phyloP scores from a whole-genome alignment of 441 rosid species.

The Mallotus repandus region DNA sequence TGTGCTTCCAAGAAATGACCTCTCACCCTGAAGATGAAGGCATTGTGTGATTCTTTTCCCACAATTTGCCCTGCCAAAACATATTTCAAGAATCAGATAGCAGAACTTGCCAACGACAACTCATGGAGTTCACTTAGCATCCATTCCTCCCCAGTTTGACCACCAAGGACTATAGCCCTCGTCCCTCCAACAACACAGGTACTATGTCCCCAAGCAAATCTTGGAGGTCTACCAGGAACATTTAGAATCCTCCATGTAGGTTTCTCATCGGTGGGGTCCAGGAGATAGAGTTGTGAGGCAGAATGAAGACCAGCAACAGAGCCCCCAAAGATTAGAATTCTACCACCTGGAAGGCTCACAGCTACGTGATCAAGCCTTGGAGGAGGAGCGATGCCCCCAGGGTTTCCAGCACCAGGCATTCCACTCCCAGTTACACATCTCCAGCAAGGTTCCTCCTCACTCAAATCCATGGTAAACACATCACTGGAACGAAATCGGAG shows the following conservation, averaged over 20 bases:
- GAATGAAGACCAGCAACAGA: conserved; percentile 95
- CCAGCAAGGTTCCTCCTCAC: conserved; percentile 90
- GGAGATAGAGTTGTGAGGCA: conserved; percentile 83
- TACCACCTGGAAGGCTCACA: conserved; percentile 81
- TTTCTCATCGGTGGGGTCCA: conserved; percentile 89
- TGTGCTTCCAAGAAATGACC: conserved; percentile 18
- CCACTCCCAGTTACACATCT: conserved; percentile 73
- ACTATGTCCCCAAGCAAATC: conserved; percentile 98
- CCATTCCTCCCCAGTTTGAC: conserved; percentile 98
- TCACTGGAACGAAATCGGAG: conserved; percentile 90
- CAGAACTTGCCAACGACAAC: conserved; percentile 62
- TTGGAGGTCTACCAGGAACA: conserved; percentile 81
- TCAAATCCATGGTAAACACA: conserved; percentile 88
- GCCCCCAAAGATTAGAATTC: conserved; percentile 91
- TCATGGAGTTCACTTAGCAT: conserved; percentile 91
- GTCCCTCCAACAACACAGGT: conserved; percentile 98
- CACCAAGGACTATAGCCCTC: conserved; percentile 81
- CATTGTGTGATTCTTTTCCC: conserved; percentile 11
- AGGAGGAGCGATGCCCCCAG: conserved; percentile 79
- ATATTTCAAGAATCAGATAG: conserved; percentile 34
- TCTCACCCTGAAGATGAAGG: conserved; percentile 20
- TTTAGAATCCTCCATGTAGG: conserved; percentile 92
- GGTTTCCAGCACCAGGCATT: conserved; percentile 90
- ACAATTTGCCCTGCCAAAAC: not conserved
- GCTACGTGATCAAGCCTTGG: conserved; percentile 97